Evolutionary conservation across 306 rosid genomes (phyloP), one percentile per base, ranked within the genome.

Genomic region (Arachis stenosperma): DNA sequence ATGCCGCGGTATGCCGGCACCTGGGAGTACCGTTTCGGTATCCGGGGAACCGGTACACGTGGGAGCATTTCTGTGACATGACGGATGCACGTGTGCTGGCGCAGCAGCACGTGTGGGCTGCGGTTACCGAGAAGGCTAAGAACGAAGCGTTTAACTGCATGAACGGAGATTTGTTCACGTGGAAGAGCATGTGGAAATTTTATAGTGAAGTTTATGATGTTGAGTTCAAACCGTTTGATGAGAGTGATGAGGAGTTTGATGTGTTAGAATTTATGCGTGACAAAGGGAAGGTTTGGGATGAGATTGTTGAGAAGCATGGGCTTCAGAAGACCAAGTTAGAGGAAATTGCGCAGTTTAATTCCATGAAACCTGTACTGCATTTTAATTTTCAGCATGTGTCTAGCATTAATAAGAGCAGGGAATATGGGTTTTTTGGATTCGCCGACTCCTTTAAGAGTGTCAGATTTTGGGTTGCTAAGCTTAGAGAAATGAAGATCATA

Each of bases 21-120:
- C 6, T 67, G 0, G 74, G 85, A 5, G 1, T 78, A 75, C 47
- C 48, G 8, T 83, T 86, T 59, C 68, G 82, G 48, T 86, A 70
- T 62, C 76, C 73, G 0, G 80, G 85, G 10, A 80, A 6, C 0
- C 69, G 33, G 47, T 80, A 80, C 79, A 86, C 84, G 15, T 80
- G 85, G 85, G 82, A 83, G 60, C 87, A 86, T 63, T 83, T 86
- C n/a, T 86, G 83, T 1, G 85, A 83, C 60, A 59, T 81, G 75
- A 70, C 61, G 0, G 84, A 86, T 9, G 73, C 74, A 0, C 0
- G 78, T 2, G 80, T 86, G 36, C 46, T 83, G 11, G 87, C 85
- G 0, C 48, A 86, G 66, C 89, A 82, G 3, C 87, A 85, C 33
- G 76, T 82, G 67, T 85, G 88, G 82, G 86, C 86, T 2, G 82